Percentiles rank a stretch among this genome's conserved stretches.
phyloP scores from a whole-genome alignment of 352 stramenopile genomes.

The Pythium folliculosum region DNA sequence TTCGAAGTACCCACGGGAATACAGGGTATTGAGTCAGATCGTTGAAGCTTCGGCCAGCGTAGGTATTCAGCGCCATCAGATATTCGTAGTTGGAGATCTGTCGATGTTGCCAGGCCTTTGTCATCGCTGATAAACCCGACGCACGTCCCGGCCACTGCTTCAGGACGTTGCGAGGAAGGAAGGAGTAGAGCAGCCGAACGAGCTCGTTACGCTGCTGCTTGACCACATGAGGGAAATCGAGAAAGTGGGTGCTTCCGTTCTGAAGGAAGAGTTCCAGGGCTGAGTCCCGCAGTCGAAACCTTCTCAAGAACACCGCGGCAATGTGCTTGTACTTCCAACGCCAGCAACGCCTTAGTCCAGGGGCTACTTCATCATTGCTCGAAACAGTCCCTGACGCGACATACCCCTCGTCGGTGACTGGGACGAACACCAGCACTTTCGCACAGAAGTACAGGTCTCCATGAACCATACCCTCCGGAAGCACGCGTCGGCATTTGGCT shows the following conservation, averaged over 20 bases:
- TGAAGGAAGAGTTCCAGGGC: constrained; percentile 82
- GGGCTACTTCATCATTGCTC: constrained; percentile 52
- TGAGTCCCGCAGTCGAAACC: constrained; percentile 81
- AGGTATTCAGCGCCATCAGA: constrained; percentile 94
- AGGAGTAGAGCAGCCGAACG: constrained; percentile 71
- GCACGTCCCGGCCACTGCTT: constrained; percentile 79
- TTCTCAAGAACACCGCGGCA: constrained; percentile 72
- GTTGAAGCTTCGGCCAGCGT: constrained; percentile 89
- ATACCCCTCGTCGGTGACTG: constrained; percentile 18
- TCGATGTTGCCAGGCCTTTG: constrained; percentile 79
- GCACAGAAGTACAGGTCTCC: constrained; percentile 65
- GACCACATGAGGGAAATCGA: constrained; percentile 74
- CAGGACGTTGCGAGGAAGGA: constrained; percentile 60
- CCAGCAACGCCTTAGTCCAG: constrained; percentile 72
- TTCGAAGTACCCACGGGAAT: constrained; percentile 88
- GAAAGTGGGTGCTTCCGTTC: constrained; percentile 78
- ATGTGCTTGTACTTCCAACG: constrained; percentile 83
- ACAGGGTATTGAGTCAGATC: constrained; percentile 97
- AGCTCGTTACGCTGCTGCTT: constrained; percentile 82
- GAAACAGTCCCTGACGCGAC: constrained; percentile 7
- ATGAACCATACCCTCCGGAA: constrained; percentile 71
- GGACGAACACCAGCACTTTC: constrained; percentile 72
- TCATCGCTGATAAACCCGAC: constrained; percentile 49
- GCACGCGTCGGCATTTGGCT: constrained; percentile 66
- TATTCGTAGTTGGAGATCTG: constrained; percentile 96